phyloP scores from a whole-genome alignment of 306 rosid genomes.

The Malus sylvestris region DNA sequence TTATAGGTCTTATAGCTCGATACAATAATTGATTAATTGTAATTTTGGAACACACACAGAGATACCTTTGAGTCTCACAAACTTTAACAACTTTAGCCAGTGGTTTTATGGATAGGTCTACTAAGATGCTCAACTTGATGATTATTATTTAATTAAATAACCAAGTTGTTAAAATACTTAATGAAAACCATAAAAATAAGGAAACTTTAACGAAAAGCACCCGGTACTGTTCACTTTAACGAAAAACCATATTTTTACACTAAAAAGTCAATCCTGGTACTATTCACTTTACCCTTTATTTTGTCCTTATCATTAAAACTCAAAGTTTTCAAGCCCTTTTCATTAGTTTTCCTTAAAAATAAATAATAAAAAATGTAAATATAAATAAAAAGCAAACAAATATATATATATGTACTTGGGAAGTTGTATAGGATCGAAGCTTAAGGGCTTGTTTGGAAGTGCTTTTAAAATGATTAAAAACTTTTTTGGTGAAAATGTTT shows the following conservation, averaged over 20 bases:
- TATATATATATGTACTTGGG: too few species aligned
- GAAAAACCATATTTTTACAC: too few species aligned
- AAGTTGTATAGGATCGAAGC: too few species aligned
- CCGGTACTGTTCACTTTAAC: too few species aligned
- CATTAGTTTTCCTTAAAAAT: not conserved
- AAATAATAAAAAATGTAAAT: not conserved
- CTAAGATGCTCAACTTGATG: not conserved
- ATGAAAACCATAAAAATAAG: not conserved
- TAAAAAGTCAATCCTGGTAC: too few species aligned
- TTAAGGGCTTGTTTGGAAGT: rapidly evolving
- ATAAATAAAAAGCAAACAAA: too few species aligned
- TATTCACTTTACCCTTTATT: too few species aligned
- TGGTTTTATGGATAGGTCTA: not conserved
- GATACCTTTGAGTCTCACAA: not conserved
- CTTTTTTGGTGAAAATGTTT: rapidly evolving
- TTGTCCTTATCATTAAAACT: too few species aligned
- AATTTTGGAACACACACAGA: not conserved
- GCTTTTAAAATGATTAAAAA: rapidly evolving
- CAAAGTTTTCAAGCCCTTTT: too few species aligned
- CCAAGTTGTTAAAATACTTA: not conserved
- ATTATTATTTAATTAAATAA: not conserved
- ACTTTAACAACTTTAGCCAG: not conserved
- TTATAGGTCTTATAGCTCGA: not conserved
- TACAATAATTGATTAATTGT: too few species aligned
- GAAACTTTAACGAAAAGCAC: too few species aligned